Evolutionary conservation across 306 rosid species (phyloP), one percentile per base, ranked within the genome.

Genomic region (Prunus campanulata): DNA sequence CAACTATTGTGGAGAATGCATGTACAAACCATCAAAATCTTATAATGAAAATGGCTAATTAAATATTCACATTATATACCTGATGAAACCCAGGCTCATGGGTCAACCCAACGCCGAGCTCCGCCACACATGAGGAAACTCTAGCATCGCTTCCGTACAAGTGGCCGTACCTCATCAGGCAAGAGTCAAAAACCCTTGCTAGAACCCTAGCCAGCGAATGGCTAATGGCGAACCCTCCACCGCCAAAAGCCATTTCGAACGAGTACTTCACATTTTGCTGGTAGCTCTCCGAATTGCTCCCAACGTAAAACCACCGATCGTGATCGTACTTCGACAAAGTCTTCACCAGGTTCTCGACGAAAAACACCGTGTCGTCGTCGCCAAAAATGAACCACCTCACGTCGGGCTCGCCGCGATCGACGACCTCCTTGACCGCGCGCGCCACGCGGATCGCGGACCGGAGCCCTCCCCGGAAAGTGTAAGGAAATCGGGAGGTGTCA

Each of bases 11-110:
- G 3, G 24, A 16, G 25, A 70, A 32, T 39, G 32, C 51, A 14
- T 6, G 19, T 66, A 35, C 35, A 39, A 8, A 49, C 15, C 27
- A 14, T 35, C 7, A 57, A 39, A 57, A 2, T 8, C n/a, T 57
- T 19, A 72, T 5, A 5, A 5, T 39, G 44, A 39, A 39, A 39
- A 16, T 25, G 29, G n/a, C 14, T 18, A 47, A 46, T 46, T 24
- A 44, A 24, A 2, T 13, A 11, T 12, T 3, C 20, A 11, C 24
- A 48, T 35, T 27, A 0, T 19, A 15, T 72, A 92, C 97, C 99
- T 95, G 99, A 88, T 95, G 99, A 82, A 95, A 95, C 12, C 99
- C 99, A 72, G 96, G 92, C 79, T 95, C 97, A 61, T 84, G 97
- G 13, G 97, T 92, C 48, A 95, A 82, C 4, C 74, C 87, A 19